Conservation (phyloP, 495 filamentous ascomycete genomes). For the Podospora anserina region DNA sequence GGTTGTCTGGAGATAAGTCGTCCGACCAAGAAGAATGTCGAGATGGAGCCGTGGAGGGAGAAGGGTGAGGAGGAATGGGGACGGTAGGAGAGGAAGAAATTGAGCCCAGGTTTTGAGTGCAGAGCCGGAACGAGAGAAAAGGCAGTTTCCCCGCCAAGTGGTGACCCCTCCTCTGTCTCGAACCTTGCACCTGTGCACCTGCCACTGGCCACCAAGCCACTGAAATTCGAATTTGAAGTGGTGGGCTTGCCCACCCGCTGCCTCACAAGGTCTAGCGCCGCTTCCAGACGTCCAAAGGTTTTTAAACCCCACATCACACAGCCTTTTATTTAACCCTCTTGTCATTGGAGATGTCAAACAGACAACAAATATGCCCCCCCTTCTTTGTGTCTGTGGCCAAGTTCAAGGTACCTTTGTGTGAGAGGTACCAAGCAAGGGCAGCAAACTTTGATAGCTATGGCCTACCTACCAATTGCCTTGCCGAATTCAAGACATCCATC, state of each 20-base stretch:
- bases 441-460: background rate
- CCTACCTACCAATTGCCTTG: background rate
- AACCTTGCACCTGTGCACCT: slow-evolving; percentile 2
- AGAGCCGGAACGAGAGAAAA: slow-evolving; percentile 21
- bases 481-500: background rate
- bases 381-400: background rate
- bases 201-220: slow-evolving; percentile 12
- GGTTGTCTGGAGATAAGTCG: slow-evolving; percentile 11
- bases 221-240: slow-evolving; percentile 17
- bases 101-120: slow-evolving; percentile 29
- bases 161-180: slow-evolving; percentile 15
- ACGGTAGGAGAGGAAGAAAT: slow-evolving; percentile 28
- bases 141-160: slow-evolving; percentile 23
- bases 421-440: background rate
- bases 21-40: background rate
- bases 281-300: background rate
- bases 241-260: slow-evolving; percentile 6
- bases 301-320: slow-evolving; percentile 10
- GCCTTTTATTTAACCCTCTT: background rate
- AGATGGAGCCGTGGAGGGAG: slow-evolving; percentile 13
- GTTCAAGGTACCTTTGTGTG: background rate
- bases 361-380: background rate
- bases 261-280: background rate
- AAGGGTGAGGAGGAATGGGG: slow-evolving; percentile 17
- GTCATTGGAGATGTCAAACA: background rate